phyloP scores from a whole-genome alignment of 768 basidiomycete genomes.

The Boletus rubropictus region DNA sequence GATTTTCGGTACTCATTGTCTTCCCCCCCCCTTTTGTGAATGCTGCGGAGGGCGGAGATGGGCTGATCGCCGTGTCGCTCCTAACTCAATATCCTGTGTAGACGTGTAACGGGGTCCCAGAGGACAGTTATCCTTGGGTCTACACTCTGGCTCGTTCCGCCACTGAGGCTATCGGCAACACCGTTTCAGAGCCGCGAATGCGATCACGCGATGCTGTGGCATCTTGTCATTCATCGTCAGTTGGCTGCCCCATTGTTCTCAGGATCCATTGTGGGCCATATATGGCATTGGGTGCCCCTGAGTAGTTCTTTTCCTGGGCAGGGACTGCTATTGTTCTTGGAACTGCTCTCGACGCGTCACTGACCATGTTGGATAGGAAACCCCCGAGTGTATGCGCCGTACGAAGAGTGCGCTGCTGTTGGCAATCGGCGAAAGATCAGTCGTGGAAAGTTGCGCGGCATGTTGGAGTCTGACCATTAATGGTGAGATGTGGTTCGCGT shows the following conservation, averaged over 20 bases:
- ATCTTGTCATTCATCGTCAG: slow-evolving; percentile 3
- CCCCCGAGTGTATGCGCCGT: slow-evolving; percentile 33
- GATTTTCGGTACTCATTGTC: slow-evolving; percentile 1
- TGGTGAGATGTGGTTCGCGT: too few species aligned
- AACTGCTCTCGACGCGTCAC: not conserved
- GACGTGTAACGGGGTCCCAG: slow-evolving; percentile 10
- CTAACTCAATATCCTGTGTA: slow-evolving; percentile 17
- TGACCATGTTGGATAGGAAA: slow-evolving; percentile 29
- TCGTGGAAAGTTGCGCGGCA: slow-evolving; percentile 47
- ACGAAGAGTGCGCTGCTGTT: slow-evolving; percentile 43
- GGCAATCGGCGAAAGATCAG: slow-evolving; percentile 45
- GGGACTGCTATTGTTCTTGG: slow-evolving; percentile 15
- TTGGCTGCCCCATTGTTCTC: slow-evolving; percentile 12
- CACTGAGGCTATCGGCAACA: not conserved
- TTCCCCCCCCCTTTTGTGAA: slow-evolving; percentile 9
- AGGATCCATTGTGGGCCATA: slow-evolving; percentile 19
- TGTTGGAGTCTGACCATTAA: too few species aligned
- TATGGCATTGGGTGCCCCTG: slow-evolving; percentile 11
- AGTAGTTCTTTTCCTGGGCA: too few species aligned
- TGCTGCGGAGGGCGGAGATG: slow-evolving; percentile 25
- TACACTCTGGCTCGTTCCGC: not conserved
- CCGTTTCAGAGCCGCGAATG: not conserved
- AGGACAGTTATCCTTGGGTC: slow-evolving; percentile 4
- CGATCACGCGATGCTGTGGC: slow-evolving; percentile 11
- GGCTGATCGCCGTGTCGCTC: slow-evolving; percentile 26